Base-by-base conservation (phyloP, 768 basidiomycete species). In the Flagelloscypha sp. region DNA sequence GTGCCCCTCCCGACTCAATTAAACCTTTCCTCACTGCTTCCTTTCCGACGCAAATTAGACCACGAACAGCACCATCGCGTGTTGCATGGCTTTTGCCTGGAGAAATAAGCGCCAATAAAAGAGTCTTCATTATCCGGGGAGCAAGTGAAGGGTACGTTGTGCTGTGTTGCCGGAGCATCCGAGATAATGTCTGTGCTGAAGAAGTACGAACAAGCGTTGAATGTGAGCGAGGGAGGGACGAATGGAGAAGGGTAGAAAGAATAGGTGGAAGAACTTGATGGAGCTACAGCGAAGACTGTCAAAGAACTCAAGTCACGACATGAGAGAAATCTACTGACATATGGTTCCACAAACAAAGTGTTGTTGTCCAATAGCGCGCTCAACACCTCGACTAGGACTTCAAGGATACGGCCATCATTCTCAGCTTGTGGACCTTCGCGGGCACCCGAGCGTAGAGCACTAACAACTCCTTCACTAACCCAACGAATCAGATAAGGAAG, bases 211-310 rank as follows among this genome's bases (percentile, higher is more conserved):
- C 68, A 27, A 78, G 74, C 2, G 70, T 78, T 12, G 82, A 70
- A 37, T 84, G 72, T 6, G 74, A 65, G 24, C 72, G 68, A 0
- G 88, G 88, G 3, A 98, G 75, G 12, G 83, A 72, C 1, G 88
- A 84, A 43, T 94, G 87, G 6, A 99, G 70, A 30, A 99, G 75
- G 38, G 83, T 83, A 5, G 94, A 95, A 21, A 99, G 75, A 35
- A 97, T 74, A 0, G 93, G 83, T 2, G 93, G 93, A 1, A 98
- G 74, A 11, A 98, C 70, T 81, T 98, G 94, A 50, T 98, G 95
- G 4, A 98, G 71, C 92, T 97, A 45, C 23, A 23, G 19, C n/a
- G 21, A 17, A n/a, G 10, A 8, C 7, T 17, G 10, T 9, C 33
- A 10, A 37, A 30, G 23, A 27, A 36, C 18, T 25, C n/a, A 27